Base-by-base conservation (phyloP, 2,329 filamentous ascomycete genomes). In the Hypoxylon sp. region DNA sequence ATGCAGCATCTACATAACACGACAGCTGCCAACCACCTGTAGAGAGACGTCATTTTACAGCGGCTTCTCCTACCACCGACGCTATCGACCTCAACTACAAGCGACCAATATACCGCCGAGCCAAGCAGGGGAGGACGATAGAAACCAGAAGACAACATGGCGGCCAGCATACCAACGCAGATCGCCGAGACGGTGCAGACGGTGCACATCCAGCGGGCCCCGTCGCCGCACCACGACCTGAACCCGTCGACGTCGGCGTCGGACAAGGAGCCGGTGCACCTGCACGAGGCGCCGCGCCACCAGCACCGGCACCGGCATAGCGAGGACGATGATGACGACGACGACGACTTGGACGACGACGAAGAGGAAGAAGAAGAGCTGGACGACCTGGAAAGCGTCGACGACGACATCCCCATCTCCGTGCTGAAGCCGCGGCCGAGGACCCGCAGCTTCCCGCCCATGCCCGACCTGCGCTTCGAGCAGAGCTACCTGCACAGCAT, bases 401-500 rank as follows among this genome's bases (percentile, higher is more conserved):
- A 88, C 47, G 87, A 88, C 57, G 88, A 91, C 52, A 86, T 91
- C 18, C 88, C 88, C 10, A 80, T 88, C 60, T 88, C 85, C 64
- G 81, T 88, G 4, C 75, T 92, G 48, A 79, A 80, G n/a, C 80
- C 86, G 42, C 74, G 80, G 52, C 78, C 78, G 48, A 80, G 78
- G 74, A 76, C 29, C 74, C 77, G 35, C 78, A 56, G 58, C 50
- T 70, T 88, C 51, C 84, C 83, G 24, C 84, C 86, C 7, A 83
- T 97, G 70, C 92, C 93, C 3, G 95, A 99, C 77, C 80, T 99
- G 65, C 86, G 95, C 38, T 98, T 98, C 77, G 95, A 99, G 78
- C 95, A 99, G 83, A 97, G 93, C 81, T 99, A 99, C 75, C 83
- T 99, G 52, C 89, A 90, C 68, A 96, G 92, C 77, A 90, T 99